Percentiles rank a stretch among this genome's conserved stretches.
These are phyloP conservation scores for Scheffersomyces spartinae DNA, from an alignment of 805 yeast species.

Conservation along the genomic window DNA sequence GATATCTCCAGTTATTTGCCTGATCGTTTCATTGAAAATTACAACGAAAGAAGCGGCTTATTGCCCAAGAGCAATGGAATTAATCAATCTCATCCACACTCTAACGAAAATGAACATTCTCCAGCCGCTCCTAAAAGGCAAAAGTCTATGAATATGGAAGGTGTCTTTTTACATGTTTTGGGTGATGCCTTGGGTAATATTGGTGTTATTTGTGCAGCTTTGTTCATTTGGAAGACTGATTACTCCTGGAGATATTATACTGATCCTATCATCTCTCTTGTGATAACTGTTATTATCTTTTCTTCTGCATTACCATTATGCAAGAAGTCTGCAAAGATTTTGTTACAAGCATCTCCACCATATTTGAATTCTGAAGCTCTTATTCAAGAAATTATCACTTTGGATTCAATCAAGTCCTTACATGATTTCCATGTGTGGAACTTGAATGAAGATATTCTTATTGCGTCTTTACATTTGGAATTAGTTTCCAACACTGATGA, in stretches of 20 bases:
- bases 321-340: conserved; percentile 71
- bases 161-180: conserved; percentile 87
- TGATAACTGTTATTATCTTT: conserved; percentile 81
- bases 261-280: conserved; percentile 78
- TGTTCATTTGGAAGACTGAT: conserved; percentile 89
- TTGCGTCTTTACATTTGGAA: conserved; percentile 85
- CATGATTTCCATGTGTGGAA: conserved; percentile 98
- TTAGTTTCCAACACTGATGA: conserved; percentile 51
- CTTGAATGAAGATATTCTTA: conserved; percentile 71
- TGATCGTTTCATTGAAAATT: conserved; percentile 31
- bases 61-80: no score
- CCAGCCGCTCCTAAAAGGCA: conserved; percentile 13
- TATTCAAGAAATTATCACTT: conserved; percentile 49
- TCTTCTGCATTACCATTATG: conserved; percentile 88
- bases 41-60: conserved; percentile 29
- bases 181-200: conserved; percentile 95
- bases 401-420: conserved; percentile 69
- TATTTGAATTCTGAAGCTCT: conserved; percentile 67
- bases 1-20: conserved; percentile 32
- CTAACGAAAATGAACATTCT: no score
- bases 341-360: conserved; percentile 90
- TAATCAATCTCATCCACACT: no score
- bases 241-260: conserved; percentile 77
- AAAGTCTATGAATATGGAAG: conserved; percentile 90
- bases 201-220: conserved; percentile 83